These are phyloP conservation scores for Entophlyctis helioformis DNA, from an alignment of 192 early-diverging fungal genomes.

Conservation along the genomic window DNA sequence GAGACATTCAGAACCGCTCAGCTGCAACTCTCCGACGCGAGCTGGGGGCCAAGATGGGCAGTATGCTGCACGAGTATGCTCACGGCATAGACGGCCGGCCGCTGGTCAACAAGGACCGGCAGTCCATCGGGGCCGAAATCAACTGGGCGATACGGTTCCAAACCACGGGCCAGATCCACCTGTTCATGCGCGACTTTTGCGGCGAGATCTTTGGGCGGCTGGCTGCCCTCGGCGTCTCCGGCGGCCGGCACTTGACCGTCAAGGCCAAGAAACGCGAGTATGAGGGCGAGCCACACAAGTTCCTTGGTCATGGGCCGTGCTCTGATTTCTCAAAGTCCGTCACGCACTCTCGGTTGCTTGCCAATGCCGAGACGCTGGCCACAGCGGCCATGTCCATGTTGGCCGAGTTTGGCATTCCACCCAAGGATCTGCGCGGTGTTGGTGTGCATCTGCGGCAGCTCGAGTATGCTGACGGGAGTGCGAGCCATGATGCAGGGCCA, in stretches of 20 bases:
- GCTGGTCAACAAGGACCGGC: slow-evolving; percentile 53
- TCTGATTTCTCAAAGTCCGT: too few relatives aligned
- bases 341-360: too few relatives aligned
- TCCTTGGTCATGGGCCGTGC: slow-evolving; percentile 34
- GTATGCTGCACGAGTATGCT: slow-evolving; percentile 54
- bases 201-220: slow-evolving; percentile 58
- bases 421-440: too few relatives aligned
- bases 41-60: slow-evolving; percentile 62
- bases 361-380: too few relatives aligned
- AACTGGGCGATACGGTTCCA: slow-evolving; percentile 86
- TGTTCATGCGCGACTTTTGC: slow-evolving; percentile 54
- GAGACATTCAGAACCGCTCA: slow-evolving; percentile 16
- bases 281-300: slow-evolving; percentile 31
- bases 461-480: too few relatives aligned
- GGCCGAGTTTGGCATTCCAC: too few relatives aligned
- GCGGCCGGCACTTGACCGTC: slow-evolving; percentile 52
- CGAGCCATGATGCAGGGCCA: too few relatives aligned
- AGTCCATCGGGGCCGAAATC: slow-evolving; percentile 73
- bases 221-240: slow-evolving; percentile 30
- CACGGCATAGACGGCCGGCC: slow-evolving; percentile 64
- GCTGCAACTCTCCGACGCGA: slow-evolving; percentile 37
- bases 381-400: too few relatives aligned
- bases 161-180: slow-evolving; percentile 47
- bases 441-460: too few relatives aligned
- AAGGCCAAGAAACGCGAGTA: slow-evolving; percentile 42